phyloP scores from a whole-genome alignment of 2,329 filamentous ascomycete species.

The Graphium sp. region DNA sequence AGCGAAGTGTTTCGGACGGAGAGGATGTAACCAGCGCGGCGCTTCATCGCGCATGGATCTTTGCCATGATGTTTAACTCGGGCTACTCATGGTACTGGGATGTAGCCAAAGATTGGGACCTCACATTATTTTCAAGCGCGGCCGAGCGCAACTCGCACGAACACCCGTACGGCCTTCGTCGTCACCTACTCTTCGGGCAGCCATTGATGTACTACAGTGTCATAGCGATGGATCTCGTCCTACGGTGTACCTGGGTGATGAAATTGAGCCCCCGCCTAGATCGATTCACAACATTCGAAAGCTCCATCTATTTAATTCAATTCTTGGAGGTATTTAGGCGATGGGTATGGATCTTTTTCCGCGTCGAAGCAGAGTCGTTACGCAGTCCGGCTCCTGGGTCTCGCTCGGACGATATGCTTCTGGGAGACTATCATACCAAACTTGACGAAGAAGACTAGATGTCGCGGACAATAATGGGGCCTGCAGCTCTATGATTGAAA shows the following conservation, averaged over 20 bases:
- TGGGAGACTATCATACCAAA: constrained; percentile 55
- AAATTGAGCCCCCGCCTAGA: constrained; percentile 73
- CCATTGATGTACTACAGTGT: constrained; percentile 68
- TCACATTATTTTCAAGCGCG: constrained; percentile 56
- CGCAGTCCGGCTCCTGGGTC: constrained; percentile 33
- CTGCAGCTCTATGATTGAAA: too few relatives aligned
- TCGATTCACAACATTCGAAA: constrained; percentile 73
- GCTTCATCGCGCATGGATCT: constrained; percentile 46
- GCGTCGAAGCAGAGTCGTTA: constrained; percentile 87
- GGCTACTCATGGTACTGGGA: constrained; percentile 99
- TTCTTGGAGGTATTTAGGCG: constrained; percentile 71
- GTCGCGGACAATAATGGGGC: too few relatives aligned
- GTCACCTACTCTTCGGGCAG: constrained; percentile 54
- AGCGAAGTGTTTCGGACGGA: constrained; percentile 38
- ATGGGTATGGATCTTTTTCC: constrained; percentile 96
- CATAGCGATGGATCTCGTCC: constrained; percentile 58
- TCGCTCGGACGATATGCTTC: constrained; percentile 52
- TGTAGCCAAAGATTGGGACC: constrained; percentile 88
- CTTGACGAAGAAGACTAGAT: constrained; percentile 21
- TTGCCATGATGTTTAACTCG: constrained; percentile 65
- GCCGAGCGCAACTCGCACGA: constrained; percentile 41
- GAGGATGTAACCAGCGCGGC: constrained; percentile 18
- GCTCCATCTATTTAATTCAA: constrained; percentile 76
- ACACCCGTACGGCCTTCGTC: constrained; percentile 63
- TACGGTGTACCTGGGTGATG: constrained; percentile 82